Evolutionary conservation across 1,284 basidiomycete genomes (phyloP).

Genomic region (Cryptococcus sp.): DNA sequence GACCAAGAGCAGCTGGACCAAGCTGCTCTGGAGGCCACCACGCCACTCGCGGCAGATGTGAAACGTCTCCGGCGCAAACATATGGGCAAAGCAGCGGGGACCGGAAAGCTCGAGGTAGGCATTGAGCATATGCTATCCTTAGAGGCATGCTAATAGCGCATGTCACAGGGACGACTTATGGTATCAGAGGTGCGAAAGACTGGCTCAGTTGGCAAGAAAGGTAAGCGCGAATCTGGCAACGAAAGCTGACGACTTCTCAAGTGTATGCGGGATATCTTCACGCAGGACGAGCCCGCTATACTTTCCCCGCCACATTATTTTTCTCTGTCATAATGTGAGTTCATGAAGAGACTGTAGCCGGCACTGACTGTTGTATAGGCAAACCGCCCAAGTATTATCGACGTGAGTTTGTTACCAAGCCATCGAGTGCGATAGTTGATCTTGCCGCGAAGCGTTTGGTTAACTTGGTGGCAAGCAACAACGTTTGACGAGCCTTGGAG

Average conservation of each 20-base stretch:
- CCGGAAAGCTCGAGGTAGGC: constrained; percentile 60
- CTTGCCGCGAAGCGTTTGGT: constrained; percentile 48
- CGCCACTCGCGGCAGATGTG: constrained; percentile 6
- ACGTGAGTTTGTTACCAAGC: constrained; percentile 21
- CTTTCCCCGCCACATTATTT: constrained; percentile 62
- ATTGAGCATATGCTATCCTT: background rate
- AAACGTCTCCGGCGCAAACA: constrained; percentile 31
- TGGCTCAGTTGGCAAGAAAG: constrained; percentile 62
- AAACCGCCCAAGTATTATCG: constrained; percentile 58
- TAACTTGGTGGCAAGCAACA: constrained; percentile 72
- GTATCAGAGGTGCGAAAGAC: constrained; percentile 58
- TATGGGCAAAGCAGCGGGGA: constrained; percentile 59
- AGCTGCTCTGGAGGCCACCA: no score
- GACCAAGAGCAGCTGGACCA: constrained; percentile 36
- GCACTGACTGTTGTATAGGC: constrained; percentile 47
- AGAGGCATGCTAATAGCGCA: background rate
- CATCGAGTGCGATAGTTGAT: background rate
- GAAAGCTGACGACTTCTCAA: constrained; percentile 31
- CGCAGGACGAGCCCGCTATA: constrained; percentile 64
- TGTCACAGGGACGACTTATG: constrained; percentile 48
- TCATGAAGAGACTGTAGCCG: background rate
- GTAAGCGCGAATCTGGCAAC: constrained; percentile 45
- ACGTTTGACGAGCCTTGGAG: constrained; percentile 38
- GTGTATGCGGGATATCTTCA: constrained; percentile 70
- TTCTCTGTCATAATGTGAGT: constrained; percentile 60